Evolutionary conservation across 345 rosid species (phyloP), one percentile per base, ranked within the genome.

Genomic region (Mercurialis annua): DNA sequence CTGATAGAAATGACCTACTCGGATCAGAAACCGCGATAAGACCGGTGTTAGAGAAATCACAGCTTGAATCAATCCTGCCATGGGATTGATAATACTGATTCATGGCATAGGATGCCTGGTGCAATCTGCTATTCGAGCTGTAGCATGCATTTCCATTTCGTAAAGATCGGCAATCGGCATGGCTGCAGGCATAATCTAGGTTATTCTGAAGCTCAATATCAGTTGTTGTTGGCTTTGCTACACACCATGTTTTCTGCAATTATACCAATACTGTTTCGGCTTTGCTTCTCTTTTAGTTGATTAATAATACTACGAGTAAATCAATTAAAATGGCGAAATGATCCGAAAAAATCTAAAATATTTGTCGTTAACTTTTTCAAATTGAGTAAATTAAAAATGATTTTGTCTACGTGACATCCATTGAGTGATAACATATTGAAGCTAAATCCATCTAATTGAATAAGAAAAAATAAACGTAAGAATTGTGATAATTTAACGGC

Each of bases 81-180:
- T 12, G 23, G 11, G 14, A 17, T 29, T 71, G 76, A 51, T 62
- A 71, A 57, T 62, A 76, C 24, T 52, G 9, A 24, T 71, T 76
- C 79, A 70, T 71, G 40, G 65, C 72, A 24, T 54, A 61, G 2
- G 72, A 70, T 12, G 78, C 74, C 36, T 66, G 74, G 54, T 65
- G 62, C 24, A 60, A 11, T 1, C 1, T 34, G 31, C 58, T 67
- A 44, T 62, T 20, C 6, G 76, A 76, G 6, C 30, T 1, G 66
- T 54, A 71, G 69, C 73, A 66, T 1, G 38, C 1, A 14, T 49
- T 52, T 0, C 40, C 57, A 0, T 6, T 23, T 26, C 10, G 21
- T 14, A 74, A 65, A 6, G 49, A 34, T 5, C 15, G n/a, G 27
- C 77, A 73, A 18, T 73, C 44, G 0, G 12, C 55, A 2, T 27